Base-by-base conservation (phyloP, 106 monocot genomes). In the Dioscorea alata region DNA sequence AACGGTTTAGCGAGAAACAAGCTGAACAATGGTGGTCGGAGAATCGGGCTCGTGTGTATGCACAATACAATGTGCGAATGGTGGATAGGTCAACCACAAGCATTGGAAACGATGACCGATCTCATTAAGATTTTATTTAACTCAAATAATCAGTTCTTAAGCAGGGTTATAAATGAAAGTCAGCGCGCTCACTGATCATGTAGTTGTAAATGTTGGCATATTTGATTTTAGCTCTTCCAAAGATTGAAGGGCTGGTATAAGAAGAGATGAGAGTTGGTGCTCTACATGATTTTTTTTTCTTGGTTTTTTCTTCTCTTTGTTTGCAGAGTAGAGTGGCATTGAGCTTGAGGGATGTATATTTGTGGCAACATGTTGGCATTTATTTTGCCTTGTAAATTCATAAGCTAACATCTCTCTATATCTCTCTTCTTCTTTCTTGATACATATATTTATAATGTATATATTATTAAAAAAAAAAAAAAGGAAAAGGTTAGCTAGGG, bases 11-110 rank as follows among this genome's bases (percentile, higher is more conserved):
- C 35, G 91, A 96, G 64, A 91, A 86, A 50, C 91, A 92, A 84
- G 96, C 96, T 23, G 96, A 92, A 69, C 86, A 96, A 35, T 96
- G 96, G 96, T 96, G 96, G 96, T 83, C 90, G 34, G 89, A 89
- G 75, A 96, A 96, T 72, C 79, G 92, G 57, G 77, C 82, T 10
- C 84, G 96, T 64, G 89, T 96, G 35, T 89, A 96, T 48, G 75
- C 84, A 75, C 81, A 82, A 18, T 96, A 96, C 71, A 92, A 96
- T 34, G 92, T 89, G 6, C 84, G 86, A 35, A 82, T 86, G 82
- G 80, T 81, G 53, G 92, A 96, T 71, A 86, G 76, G 61, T 86
- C 93, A 16, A 62, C 63, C 0, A 49, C 78, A 9, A 64, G 75
- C 49, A 59, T 76, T 21, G 80, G 63, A 33, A 85, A 65, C 60